Percentiles rank a stretch among this genome's conserved stretches.
Evolutionary conservation across 768 basidiomycete genomes (phyloP).

Genomic region (Phlegmacium glaucopus): DNA sequence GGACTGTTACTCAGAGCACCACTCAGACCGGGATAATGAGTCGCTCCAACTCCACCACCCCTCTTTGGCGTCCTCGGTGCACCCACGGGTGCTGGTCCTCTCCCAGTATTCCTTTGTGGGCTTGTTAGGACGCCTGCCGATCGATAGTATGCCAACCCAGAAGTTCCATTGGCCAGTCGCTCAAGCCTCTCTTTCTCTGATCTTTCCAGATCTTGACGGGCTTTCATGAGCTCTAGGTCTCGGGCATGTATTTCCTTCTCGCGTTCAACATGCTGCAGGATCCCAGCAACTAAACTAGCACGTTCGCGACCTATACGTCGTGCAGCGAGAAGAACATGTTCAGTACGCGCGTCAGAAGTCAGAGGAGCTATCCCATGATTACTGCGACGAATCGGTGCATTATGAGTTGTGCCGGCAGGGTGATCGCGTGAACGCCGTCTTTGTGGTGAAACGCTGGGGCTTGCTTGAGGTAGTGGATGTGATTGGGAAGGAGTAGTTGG

Average conservation of each 20-base stretch:
- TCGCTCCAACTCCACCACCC: background rate
- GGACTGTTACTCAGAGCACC: constrained; percentile 1
- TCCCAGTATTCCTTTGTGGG: constrained; percentile 12
- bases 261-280: constrained; percentile 35
- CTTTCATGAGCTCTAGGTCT: constrained; percentile 23
- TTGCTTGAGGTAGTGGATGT: too few species aligned
- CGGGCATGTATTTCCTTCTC: constrained; percentile 33
- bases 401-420: constrained; percentile 10
- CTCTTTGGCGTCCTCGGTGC: constrained; percentile 20
- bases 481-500: constrained; percentile 6
- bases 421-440: constrained; percentile 12
- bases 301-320: constrained; percentile 66
- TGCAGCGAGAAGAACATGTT: constrained; percentile 69
- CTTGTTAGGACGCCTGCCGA: constrained; percentile 9
- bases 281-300: constrained; percentile 51
- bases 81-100: constrained; percentile 6
- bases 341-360: constrained; percentile 62
- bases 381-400: constrained; percentile 8
- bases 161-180: constrained; percentile 21
- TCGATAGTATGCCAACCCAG: constrained; percentile 21
- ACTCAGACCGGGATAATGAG: background rate
- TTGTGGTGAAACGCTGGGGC: constrained; percentile 14
- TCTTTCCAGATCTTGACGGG: constrained; percentile 25
- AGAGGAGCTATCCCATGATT: constrained; percentile 19
- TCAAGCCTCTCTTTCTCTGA: constrained; percentile 27